These are phyloP conservation scores for Vitis vinifera DNA, from an alignment of 164 flowering plant genomes.

Conservation along the genomic window ASM3070453v1 NC_081809.1:3164501-3165000, in stretches of 20 bases:
- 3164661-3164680: constrained; percentile 51
- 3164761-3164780: too few relatives aligned
- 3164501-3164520: too few relatives aligned
- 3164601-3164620: constrained; percentile 8
- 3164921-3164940: too few relatives aligned
- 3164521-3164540: too few relatives aligned
- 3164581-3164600: too few relatives aligned
- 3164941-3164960: too few relatives aligned
- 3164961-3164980: too few relatives aligned
- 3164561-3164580: too few relatives aligned
- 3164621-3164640: constrained; percentile 54
- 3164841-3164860: constrained; percentile 39
- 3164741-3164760: too few relatives aligned
- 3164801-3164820: constrained; percentile 43
- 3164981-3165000: constrained; percentile 14
- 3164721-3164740: too few relatives aligned
- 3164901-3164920: constrained; percentile 21
- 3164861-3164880: constrained; percentile 41
- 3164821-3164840: constrained; percentile 34
- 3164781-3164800: constrained; percentile 17
- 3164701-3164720: too few relatives aligned
- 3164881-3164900: constrained; percentile 21
- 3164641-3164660: constrained; percentile 53
- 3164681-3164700: constrained; percentile 30
- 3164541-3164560: too few relatives aligned